phyloP scores from a whole-genome alignment of 768 basidiomycete species.

The Psilocybe sp. region DNA sequence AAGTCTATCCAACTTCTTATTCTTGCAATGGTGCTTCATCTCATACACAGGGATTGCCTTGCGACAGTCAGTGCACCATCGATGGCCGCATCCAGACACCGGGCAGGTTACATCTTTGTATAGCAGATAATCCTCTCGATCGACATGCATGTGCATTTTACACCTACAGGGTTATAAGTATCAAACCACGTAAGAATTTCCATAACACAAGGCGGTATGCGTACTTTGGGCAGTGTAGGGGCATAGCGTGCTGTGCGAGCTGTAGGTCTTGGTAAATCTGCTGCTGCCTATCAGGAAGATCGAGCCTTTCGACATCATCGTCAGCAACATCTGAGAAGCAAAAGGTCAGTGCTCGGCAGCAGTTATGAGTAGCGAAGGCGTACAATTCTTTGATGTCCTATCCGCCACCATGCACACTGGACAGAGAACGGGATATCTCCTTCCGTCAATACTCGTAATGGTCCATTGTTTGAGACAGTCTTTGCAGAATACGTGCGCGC shows the following conservation, averaged over 20 bases:
- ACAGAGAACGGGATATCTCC: constrained; percentile 17
- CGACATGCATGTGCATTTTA: constrained; percentile 18
- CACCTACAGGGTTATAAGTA: constrained; percentile 11
- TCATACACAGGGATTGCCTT: constrained; percentile 11
- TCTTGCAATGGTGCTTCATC: constrained; percentile 20
- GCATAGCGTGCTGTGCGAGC: too few relatives aligned
- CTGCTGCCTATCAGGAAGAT: background rate
- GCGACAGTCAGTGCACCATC: constrained; percentile 22
- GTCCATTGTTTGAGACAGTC: constrained; percentile 15
- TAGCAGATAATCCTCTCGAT: constrained; percentile 19
- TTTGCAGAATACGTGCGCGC: constrained; percentile 17
- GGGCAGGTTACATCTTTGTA: constrained; percentile 19
- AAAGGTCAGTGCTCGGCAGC: background rate
- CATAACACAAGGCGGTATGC: background rate
- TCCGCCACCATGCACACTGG: constrained; percentile 11
- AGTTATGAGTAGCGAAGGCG: background rate
- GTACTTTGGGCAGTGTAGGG: constrained; percentile 15
- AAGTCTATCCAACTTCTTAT: constrained; percentile 21
- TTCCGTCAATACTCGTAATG: constrained; percentile 9
- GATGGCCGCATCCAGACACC: constrained; percentile 16
- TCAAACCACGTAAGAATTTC: background rate
- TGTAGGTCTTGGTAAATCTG: too few relatives aligned
- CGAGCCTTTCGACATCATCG: constrained; percentile 11
- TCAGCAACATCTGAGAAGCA: constrained; percentile 10
- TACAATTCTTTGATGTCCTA: constrained; percentile 5